Evolutionary conservation across 352 stramenopile species (phyloP).

Genomic region (Globisporangium splendens): DNA sequence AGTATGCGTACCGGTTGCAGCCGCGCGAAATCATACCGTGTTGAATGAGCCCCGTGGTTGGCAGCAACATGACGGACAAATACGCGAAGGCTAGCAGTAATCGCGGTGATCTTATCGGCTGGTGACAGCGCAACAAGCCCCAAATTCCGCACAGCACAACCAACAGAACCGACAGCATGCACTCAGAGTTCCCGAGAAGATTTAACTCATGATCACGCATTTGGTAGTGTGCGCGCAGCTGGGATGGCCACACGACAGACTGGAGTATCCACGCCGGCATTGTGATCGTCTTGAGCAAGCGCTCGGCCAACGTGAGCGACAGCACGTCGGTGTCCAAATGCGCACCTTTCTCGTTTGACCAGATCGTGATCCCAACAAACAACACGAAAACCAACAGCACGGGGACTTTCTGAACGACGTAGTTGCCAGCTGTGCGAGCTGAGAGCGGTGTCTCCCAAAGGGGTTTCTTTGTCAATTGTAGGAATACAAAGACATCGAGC

Average conservation of each 20-base stretch:
- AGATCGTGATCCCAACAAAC: slow-evolving; percentile 37
- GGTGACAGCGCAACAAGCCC: background rate
- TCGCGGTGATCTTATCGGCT: slow-evolving; percentile 7
- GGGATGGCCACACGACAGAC: slow-evolving; percentile 43
- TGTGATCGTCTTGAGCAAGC: slow-evolving; percentile 41
- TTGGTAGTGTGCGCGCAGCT: slow-evolving; percentile 56
- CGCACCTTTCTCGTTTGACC: slow-evolving; percentile 45
- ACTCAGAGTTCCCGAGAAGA: slow-evolving; percentile 29
- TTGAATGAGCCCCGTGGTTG: slow-evolving; percentile 61
- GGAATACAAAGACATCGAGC: background rate
- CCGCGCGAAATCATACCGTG: slow-evolving; percentile 57
- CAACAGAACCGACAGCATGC: slow-evolving; percentile 23
- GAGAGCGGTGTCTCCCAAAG: background rate
- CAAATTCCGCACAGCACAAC: slow-evolving; percentile 14
- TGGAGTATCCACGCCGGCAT: slow-evolving; percentile 32
- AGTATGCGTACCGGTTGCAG: slow-evolving; percentile 67
- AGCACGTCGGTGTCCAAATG: slow-evolving; percentile 27
- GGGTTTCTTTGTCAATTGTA: too few species aligned
- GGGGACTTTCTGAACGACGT: slow-evolving; percentile 22
- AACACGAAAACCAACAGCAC: slow-evolving; percentile 18
- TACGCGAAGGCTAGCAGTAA: slow-evolving; percentile 28
- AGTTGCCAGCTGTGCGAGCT: slow-evolving; percentile 7
- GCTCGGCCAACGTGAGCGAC: slow-evolving; percentile 27
- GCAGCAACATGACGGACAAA: slow-evolving; percentile 48
- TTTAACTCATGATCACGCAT: slow-evolving; percentile 33